Evolutionary conservation across 78 protist genomes (phyloP), one percentile per base, ranked within the genome.

Genomic region (Capsaspora owczarzaki): DNA sequence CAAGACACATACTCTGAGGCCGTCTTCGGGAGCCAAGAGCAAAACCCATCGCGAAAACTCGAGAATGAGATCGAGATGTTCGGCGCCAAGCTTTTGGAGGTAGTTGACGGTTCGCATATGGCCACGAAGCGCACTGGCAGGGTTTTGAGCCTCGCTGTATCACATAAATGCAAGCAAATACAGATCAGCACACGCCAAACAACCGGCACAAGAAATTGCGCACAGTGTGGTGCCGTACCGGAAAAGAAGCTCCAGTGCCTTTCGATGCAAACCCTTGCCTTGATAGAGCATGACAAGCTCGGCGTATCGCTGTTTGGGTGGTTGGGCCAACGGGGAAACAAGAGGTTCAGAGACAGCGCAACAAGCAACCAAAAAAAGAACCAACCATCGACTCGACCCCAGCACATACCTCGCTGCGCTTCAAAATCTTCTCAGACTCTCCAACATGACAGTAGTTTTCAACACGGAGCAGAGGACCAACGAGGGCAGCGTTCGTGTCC

Each of bases 241-340:
- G 72, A 8, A 6, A 12, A 63, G 72, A 20, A 70, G 76, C 31
- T 70, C 47, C 43, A 70, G 76, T 19, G 76, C 76, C 44, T 70
- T 40, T 25, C 44, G 1, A 41, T 70, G 76, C 37, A 70, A 3
- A 4, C 49, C 76, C 31, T 70, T 70, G 49, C 76, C 76, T 1
- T 22, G 49, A 29, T 70, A 70, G 27, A 70, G 76, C 56, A 25
- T 25, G 14, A 70, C 76, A 1, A 70, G 76, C 76, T 70, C 76
- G 19, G 8, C 12, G 29, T 51, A 20, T 51, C 22, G 10, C 61
- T 51, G 61, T 27, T 16, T 27, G 23, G n/a, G 29, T 5, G 3
- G 61, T 51, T 14, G 22, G 61, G 4, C 19, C 61, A 1, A 1
- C 61, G 8, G 61, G 10, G 29, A 14, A 16, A 14, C 61, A 14